Evolutionary conservation across 2,329 filamentous ascomycete genomes (phyloP).

Genomic region (Pseudogymnoascus destructans): DNA sequence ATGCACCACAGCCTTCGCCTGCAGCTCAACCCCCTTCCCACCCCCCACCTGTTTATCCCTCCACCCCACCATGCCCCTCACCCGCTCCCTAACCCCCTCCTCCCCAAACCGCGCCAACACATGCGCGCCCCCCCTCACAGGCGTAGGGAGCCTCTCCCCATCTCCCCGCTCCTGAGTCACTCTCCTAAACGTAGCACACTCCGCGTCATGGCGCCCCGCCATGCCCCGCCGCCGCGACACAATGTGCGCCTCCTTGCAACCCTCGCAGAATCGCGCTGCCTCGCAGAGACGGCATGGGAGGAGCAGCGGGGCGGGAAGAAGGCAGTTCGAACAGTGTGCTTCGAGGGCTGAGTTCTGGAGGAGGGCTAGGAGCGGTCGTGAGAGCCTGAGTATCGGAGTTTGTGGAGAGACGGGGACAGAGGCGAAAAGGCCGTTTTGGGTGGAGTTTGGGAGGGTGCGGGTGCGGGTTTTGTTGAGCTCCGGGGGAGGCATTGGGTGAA

Average conservation of each 20-base stretch:
- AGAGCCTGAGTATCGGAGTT: neutral
- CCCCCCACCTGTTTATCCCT: neutral
- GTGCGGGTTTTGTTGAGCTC: neutral
- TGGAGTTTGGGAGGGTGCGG: neutral
- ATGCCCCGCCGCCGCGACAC: neutral
- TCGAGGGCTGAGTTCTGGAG: slow-evolving; percentile 6
- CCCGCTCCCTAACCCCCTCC: neutral
- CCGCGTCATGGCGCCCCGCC: slow-evolving; percentile 1
- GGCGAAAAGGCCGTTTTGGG: slow-evolving; percentile 1
- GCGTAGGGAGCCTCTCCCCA: neutral
- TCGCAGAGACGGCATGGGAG: neutral
- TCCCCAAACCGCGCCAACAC: neutral
- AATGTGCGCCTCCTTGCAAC: neutral
- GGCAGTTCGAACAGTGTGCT: neutral
- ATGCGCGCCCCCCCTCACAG: slow-evolving; percentile 1
- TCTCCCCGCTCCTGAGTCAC: neutral
- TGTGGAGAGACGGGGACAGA: neutral
- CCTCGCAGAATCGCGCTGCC: neutral
- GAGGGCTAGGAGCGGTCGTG: neutral
- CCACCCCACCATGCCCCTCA: slow-evolving; percentile 3
- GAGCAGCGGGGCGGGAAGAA: neutral
- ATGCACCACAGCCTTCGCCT: neutral
- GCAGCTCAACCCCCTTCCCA: neutral
- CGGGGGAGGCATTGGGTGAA: neutral
- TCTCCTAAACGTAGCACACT: neutral